These are phyloP conservation scores for Tolypocladium capitatum DNA, from an alignment of 2,329 filamentous ascomycete genomes.

Conservation along the genomic window DNA sequence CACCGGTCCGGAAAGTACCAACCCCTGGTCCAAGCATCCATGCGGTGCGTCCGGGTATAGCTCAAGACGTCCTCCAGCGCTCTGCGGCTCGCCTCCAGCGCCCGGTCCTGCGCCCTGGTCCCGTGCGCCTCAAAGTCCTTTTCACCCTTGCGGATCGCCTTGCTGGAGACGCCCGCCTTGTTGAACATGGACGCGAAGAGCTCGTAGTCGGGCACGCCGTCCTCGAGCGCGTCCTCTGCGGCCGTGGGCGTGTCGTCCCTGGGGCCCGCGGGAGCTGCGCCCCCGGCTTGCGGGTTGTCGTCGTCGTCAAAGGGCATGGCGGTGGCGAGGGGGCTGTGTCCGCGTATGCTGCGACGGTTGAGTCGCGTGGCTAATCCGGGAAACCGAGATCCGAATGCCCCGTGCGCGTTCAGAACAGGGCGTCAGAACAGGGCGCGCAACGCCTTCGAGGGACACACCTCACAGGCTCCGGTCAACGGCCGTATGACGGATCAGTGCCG, in stretches of 20 bases:
- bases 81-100: constrained; percentile 66
- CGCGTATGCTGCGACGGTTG: background rate
- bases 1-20: constrained; percentile 59
- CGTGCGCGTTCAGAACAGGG: background rate
- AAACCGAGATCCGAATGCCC: background rate
- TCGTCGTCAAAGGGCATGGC: constrained; percentile 31
- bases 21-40: constrained; percentile 52
- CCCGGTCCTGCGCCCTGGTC: constrained; percentile 64
- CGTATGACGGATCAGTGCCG: background rate
- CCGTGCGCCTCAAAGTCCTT: constrained; percentile 96
- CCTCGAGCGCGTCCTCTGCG: constrained; percentile 51
- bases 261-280: constrained; percentile 6
- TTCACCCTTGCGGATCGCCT: constrained; percentile 77
- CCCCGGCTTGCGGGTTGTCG: constrained; percentile 20
- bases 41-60: constrained; percentile 61
- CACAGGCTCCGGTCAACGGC: background rate
- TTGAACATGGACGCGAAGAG: constrained; percentile 45
- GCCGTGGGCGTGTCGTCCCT: constrained; percentile 13
- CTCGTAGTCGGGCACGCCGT: constrained; percentile 79
- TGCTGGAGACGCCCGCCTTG: constrained; percentile 37
- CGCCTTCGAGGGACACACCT: background rate
- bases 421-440: background rate
- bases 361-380: background rate
- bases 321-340: background rate
- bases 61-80: constrained; percentile 83